These are phyloP conservation scores for Beauveria pseudobassiana DNA, from an alignment of 2,329 filamentous ascomycete genomes.

Conservation along the genomic window DNA sequence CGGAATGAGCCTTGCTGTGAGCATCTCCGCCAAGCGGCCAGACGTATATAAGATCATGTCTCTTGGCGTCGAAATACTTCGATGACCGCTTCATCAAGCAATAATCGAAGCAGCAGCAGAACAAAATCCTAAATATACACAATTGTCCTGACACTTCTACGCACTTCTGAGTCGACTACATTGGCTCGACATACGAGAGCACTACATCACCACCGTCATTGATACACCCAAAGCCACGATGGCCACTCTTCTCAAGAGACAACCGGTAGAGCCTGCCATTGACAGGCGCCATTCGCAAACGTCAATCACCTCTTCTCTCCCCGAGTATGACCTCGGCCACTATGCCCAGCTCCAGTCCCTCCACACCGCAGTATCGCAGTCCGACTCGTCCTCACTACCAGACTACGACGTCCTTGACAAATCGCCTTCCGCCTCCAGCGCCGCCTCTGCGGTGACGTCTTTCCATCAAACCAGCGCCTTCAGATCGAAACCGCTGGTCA, in stretches of 20 bases:
- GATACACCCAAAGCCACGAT: constrained; percentile 12
- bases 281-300: background rate
- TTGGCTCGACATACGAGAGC: background rate
- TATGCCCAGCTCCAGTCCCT: constrained; percentile 20
- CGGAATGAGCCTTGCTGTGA: background rate
- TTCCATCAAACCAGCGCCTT: constrained; percentile 36
- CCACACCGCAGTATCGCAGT: constrained; percentile 19
- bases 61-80: background rate
- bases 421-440: background rate
- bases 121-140: no score
- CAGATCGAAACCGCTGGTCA: constrained; percentile 43
- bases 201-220: background rate
- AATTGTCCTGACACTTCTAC: background rate
- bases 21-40: background rate
- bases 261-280: background rate
- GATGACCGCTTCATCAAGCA: background rate
- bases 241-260: constrained; percentile 9
- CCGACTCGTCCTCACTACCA: constrained; percentile 18
- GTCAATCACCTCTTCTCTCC: constrained; percentile 16
- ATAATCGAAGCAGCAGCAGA: background rate
- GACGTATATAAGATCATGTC: background rate
- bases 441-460: constrained; percentile 8
- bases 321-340: constrained; percentile 21
- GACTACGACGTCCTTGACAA: constrained; percentile 9
- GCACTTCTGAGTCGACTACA: background rate